Evolutionary conservation across 257 asterid genomes (phyloP), one percentile per base, ranked within the genome.

Genomic region (Penstemon newberryi): DNA sequence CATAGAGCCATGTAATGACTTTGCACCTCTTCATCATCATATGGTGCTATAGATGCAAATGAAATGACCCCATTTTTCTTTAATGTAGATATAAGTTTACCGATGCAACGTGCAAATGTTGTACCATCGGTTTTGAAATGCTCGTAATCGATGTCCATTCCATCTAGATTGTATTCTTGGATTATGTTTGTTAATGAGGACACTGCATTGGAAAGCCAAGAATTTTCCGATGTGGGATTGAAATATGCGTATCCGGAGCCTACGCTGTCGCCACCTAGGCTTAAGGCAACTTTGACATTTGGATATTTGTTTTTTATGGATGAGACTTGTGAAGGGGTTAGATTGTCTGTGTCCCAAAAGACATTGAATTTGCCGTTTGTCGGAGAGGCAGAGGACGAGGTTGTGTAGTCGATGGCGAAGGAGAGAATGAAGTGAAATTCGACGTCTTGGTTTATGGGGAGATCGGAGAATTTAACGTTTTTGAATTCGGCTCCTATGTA

Each of bases 361-460:
- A 89, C 49, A 72, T 83, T 84, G 80, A 90, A 90, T 8, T 77
- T 71, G 36, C 96, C 96, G 15, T 91, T 70, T 7, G 94, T 81
- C 5, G 94, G 90, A 0, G 87, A 65, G 3, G 95, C 78, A 38
- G 87, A 67, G 11, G 92, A 79, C 1, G 85, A 73, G 58, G 85
- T 68, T 0, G 95, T 85, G 84, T 91, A 91, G 78, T 91, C 96
- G 42, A 91, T 87, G 64, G 96, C 86, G 47, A 91, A 91, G 2
- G 98, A 79, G 52, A 91, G 95, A 58, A 91, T 89, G 90, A 81
- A 91, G 81, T 91, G 96, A 74, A 91, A 89, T 19, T 91, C 89
- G 4, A 91, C 95, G 3, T 33, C 55, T 3, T 89, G 67, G 68
- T 78, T 76, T 45, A 89, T 73, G 6, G 98, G 98, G 25, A 91